Evolutionary conservation across 495 filamentous ascomycete genomes (phyloP).

Genomic region (Penicillium samsonianum): DNA sequence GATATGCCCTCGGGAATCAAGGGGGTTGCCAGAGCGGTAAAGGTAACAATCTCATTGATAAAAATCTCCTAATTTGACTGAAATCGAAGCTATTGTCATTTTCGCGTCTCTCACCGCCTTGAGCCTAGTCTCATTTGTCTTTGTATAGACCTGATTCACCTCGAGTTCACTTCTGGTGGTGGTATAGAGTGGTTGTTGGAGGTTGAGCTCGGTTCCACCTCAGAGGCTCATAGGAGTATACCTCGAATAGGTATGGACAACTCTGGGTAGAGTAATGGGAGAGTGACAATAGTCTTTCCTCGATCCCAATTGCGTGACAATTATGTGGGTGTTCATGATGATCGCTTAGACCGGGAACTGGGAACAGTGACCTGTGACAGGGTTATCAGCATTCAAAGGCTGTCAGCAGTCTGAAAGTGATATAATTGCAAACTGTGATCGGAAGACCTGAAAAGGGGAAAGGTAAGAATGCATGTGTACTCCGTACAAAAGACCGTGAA

Average conservation of each 20-base stretch:
- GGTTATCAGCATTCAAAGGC: neutral
- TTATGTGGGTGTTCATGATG: too few relatives aligned
- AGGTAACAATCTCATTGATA: constrained; percentile 12
- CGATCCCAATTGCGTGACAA: neutral
- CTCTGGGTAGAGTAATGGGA: neutral
- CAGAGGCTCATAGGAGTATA: neutral
- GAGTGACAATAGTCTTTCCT: neutral
- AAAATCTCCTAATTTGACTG: constrained; percentile 13
- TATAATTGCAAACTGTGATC: neutral
- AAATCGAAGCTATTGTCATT: constrained; percentile 17
- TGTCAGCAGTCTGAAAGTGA: neutral
- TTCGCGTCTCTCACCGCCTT: constrained; percentile 15
- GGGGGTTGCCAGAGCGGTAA: constrained; percentile 13
- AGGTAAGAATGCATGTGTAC: neutral
- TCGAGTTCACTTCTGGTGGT: neutral
- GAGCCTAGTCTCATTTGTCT: neutral
- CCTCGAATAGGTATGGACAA: neutral
- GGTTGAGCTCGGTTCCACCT: too few relatives aligned
- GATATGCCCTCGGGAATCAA: constrained; percentile 6
- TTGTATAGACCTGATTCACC: neutral
- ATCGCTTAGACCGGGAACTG: neutral
- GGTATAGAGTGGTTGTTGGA: too few relatives aligned
- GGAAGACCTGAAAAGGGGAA: neutral
- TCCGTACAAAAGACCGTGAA: neutral
- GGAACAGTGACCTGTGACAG: too few relatives aligned